A percentile compares a stretch with the other conserved stretches of the same genome.
Conservation (phyloP, 2,329 filamentous ascomycete genomes). For the Aureobasidium sp. region DNA sequence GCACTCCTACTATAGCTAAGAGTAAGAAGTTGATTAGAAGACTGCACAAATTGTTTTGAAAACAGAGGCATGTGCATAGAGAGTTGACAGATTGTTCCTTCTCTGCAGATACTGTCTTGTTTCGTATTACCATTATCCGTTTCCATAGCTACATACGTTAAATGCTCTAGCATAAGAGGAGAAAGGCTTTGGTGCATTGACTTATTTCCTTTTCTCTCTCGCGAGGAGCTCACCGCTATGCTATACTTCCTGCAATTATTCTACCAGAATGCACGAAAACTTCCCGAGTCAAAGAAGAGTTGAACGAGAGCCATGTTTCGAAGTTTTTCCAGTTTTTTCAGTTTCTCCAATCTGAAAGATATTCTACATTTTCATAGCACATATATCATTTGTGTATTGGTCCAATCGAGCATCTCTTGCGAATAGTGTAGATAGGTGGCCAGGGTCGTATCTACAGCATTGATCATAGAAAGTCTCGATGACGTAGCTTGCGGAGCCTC, state of each 20-base stretch:
- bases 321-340: too few species aligned
- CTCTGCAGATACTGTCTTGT: too few species aligned
- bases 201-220: too few species aligned
- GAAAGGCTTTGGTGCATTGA: too few species aligned
- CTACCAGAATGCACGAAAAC: background rate
- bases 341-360: background rate
- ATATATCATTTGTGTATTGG: too few species aligned
- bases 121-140: too few species aligned
- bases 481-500: background rate
- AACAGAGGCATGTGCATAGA: too few species aligned
- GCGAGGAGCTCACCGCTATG: too few species aligned
- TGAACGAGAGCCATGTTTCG: background rate
- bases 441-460: background rate
- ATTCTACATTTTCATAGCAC: background rate
- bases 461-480: background rate
- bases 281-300: background rate
- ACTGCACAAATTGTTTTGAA: background rate
- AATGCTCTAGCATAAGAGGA: too few species aligned
- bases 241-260: background rate
- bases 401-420: too few species aligned
- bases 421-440: background rate
- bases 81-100: too few species aligned
- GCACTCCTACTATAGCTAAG: background rate
- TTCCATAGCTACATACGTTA: too few species aligned
- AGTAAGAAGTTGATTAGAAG: background rate